Evolutionary conservation across 768 basidiomycete genomes (phyloP), one percentile per base, ranked within the genome.

Genomic region (Naematelia encephala): DNA sequence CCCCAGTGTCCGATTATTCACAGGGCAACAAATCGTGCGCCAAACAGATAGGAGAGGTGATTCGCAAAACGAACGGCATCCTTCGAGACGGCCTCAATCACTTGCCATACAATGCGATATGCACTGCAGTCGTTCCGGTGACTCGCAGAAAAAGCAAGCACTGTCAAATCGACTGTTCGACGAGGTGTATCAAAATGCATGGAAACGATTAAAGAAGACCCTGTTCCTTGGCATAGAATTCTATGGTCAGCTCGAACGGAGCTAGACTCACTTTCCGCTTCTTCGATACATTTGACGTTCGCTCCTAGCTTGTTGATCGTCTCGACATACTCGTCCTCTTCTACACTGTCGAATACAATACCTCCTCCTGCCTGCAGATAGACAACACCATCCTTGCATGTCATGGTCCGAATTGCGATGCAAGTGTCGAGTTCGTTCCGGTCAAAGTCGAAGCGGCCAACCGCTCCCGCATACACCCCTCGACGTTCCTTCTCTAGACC

Each of bases 371-470:
- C 96, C 74, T 97, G 93, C 47, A 98, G 79, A 76, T 97, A 98
- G 0, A 73, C 78, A 19, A 85, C 81, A 1, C 92, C 91, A 65
- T 92, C 84, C 78, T 96, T 97, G 82, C 96, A 97, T 1, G 87
- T 84, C 91, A 97, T 98, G 3, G 93, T 98, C 28, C 96, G 85
- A 68, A 99, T 98, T 3, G 96, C 94, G 69, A 99, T 99, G 79
- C 94, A 98, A 0, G 91, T 96, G 76, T 99, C 96, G 88, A 98
- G 91, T 71, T 87, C 87, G 74, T 98, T 90, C 23, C 67, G 54
- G 61, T 79, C 76, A 77, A 98, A 97, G 78, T 98, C 93, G 76
- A 93, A 98, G 53, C 91, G 86, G n/a, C 96, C 96, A 14, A 98
- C 92, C 1, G 91, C 96, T 27, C 96, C 96, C 5, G 92, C 96